Evolutionary conservation across 2,329 filamentous ascomycete species (phyloP).

Genomic region (Chaetothyriales sp.): DNA sequence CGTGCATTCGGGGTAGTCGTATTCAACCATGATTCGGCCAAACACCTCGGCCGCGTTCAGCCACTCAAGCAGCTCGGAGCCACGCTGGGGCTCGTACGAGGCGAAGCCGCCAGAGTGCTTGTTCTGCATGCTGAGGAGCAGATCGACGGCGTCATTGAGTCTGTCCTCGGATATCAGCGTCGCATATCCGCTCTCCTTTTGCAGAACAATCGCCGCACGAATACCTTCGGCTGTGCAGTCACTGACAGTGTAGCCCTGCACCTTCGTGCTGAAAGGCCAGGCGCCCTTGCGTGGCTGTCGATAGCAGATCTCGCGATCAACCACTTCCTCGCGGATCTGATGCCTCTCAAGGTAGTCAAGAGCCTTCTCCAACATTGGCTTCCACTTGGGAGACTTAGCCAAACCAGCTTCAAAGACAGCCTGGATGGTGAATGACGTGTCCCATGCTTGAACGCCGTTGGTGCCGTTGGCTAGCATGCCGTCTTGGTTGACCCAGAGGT

Average conservation of each 20-base stretch:
- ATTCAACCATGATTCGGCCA: conserved; percentile 94
- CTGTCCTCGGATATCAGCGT: conserved; percentile 58
- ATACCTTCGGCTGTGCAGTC: conserved; percentile 88
- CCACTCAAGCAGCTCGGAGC: conserved; percentile 60
- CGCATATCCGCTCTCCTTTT: conserved; percentile 62
- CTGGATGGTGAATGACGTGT: conserved; percentile 81
- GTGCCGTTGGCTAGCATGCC: conserved; percentile 93
- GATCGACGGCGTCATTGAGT: conserved; percentile 77
- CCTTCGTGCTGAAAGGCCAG: conserved; percentile 87
- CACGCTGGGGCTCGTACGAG: conserved; percentile 75
- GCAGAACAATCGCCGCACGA: conserved; percentile 71
- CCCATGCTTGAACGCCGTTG: conserved; percentile 96
- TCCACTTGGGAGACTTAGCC: conserved; percentile 60
- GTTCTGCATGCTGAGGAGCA: conserved; percentile 84
- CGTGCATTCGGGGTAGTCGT: conserved; percentile 95
- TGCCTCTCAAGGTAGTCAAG: conserved; percentile 78
- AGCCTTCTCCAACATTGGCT: conserved; percentile 67
- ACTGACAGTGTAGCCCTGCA: conserved; percentile 87
- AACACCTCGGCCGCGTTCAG: conserved; percentile 96
- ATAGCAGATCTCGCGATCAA: conserved; percentile 66
- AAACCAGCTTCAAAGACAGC: conserved; percentile 65
- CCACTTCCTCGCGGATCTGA: conserved; percentile 72
- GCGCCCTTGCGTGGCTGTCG: conserved; percentile 82
- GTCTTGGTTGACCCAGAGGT: conserved; percentile 78
- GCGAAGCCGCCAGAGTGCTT: conserved; percentile 62